These are phyloP conservation scores for Leersia perrieri DNA, from an alignment of 176 grass and related monocot genomes.

Conservation along the genomic window DNA sequence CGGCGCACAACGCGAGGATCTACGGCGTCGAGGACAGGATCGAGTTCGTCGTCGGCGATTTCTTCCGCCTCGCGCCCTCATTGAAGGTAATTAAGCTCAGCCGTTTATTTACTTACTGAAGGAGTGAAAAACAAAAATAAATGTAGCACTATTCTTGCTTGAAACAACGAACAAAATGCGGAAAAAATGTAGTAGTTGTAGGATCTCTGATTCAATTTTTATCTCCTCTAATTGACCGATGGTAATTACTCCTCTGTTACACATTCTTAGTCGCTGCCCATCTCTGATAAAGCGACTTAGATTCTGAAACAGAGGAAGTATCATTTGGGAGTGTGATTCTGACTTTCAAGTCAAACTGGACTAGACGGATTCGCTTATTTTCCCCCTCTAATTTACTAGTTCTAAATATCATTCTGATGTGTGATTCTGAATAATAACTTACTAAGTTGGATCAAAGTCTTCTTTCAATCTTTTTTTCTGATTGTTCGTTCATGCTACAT, in stretches of 20 bases:
- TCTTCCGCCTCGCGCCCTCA: conserved; percentile 53
- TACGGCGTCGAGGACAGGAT: conserved; percentile 68
- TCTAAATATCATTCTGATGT: not conserved
- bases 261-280: too few relatives aligned
- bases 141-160: not conserved
- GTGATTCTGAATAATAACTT: not conserved
- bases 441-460: not conserved
- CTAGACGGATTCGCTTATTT: too few relatives aligned
- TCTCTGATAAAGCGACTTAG: too few relatives aligned
- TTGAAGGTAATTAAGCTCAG: conserved; percentile 40
- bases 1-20: conserved; percentile 58
- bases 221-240: too few relatives aligned
- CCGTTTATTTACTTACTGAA: not conserved
- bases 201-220: too few relatives aligned
- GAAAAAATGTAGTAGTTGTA: too few relatives aligned
- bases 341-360: too few relatives aligned
- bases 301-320: too few relatives aligned
- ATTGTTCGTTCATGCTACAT: conserved; percentile 12
- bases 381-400: too few relatives aligned
- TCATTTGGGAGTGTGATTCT: too few relatives aligned
- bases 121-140: not conserved
- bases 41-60: conserved; percentile 64
- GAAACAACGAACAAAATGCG: too few relatives aligned
- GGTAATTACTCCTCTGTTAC: too few relatives aligned
- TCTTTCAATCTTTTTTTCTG: not conserved